Base-by-base conservation (phyloP, 164 flowering plant species). In the Brasenia schreberi region DNA sequence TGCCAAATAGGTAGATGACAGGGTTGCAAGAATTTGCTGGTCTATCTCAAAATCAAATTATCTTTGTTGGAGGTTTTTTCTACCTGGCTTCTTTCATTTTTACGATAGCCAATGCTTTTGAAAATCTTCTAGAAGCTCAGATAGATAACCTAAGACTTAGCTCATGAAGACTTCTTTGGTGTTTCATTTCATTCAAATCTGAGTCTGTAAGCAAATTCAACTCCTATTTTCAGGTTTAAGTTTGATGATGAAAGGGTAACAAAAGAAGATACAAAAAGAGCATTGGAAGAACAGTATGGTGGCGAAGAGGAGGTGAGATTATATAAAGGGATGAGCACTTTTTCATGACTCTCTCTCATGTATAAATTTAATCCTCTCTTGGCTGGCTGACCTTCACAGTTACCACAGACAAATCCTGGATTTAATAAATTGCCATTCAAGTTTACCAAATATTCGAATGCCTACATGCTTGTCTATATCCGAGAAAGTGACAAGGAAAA, bases 391-490 rank as follows among this genome's bases (percentile, higher is more conserved):
- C 10, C 44, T 1, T 43, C 11, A 63, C 83, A 82, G 85, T 66
- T 82, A 58, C 85, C 85, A 18, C 83, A 75, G 67, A 78, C 81
- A 66, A 82, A 82, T 65, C 85, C 85, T 67, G 83, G 85, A 18
- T 80, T 73, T 72, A 82, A 77, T 43, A 82, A 82, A 44, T 59
- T 79, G 10, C 85, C 85, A 6, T 80, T 82, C 65, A 82, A 80
- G 65, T 82, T 82, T 65, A 82, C 85, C 49, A 82, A 80, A 65
- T 82, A 80, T 63, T 82, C 88, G 67, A 79, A 84, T 77, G 85
- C 87, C 27, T 83, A 83, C 74, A 83, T 83, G 87, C 83, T 83
- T 73, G 87, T 84, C 49, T 84, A 84, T 65, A 82, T 84, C 59
- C 81, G 87, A 43, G 85, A 77, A 64, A 80, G 78, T 67, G 87